Base-by-base conservation (phyloP, 2,329 filamentous ascomycete genomes). In the Hymenoscyphus repandus region DNA sequence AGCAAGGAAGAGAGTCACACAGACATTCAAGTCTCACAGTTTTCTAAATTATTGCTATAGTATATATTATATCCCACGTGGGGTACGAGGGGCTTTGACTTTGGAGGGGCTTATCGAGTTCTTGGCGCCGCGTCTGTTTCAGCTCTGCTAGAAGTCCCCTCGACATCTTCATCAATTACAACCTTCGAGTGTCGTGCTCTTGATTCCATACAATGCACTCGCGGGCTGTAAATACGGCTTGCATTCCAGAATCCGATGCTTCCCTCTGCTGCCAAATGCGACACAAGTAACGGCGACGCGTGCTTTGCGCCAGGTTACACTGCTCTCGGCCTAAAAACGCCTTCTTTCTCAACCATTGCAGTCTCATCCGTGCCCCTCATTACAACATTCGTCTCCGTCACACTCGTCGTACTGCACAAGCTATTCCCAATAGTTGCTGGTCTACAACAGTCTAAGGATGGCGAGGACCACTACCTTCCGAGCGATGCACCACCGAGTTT, bases 381-480 rank as follows among this genome's bases (percentile, higher is more conserved):
- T 52, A 66, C 82, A 52, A 87, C 88, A 34, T 92, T 92, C 68
- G 57, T 80, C 55, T 63, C 78, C 45, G 79, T 87, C 58, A 79
- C 78, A 45, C 62, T 79, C 33, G 69, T 87, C 48, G 84, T 86
- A 45, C 76, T 82, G 45, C 78, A 80, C 33, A 84, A 81, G 61
- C 70, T 95, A 15, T 90, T 88, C 61, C 88, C 89, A 3, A 71
- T 80, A n/a, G 77, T 95, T 7, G 82, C 85, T 37, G 75, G 76
- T 53, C 62, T 76, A 11, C 71, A 77, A 54, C 66, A 67, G 49
- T 67, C 74, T 10, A 66, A 65, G 58, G 69, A 74, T 52, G 78
- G 83, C 56, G 82, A 82, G 53, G 79, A 81, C 59, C 77, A 85
- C 62, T 76, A 80, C 56, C 74, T 84, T 20, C 82, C 82, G 1